Base-by-base conservation (phyloP, 2,329 filamentous ascomycete species). In the Aspergillus sp. region DNA sequence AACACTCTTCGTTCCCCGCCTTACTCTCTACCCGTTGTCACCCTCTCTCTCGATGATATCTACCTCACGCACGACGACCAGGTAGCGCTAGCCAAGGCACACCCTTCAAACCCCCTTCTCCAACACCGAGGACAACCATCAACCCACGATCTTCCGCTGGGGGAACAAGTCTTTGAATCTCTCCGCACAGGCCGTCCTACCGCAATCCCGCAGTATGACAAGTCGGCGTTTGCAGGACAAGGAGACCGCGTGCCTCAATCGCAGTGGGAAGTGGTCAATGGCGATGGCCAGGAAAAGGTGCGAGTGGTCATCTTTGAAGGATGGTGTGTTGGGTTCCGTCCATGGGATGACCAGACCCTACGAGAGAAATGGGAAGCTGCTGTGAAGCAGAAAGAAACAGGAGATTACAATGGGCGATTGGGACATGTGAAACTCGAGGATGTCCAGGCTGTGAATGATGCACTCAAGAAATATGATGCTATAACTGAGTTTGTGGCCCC, bases 1-100 rank as follows among this genome's bases (percentile, higher is more conserved):
- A 62, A 73, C 13, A 79, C 77, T 10, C 78, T 91, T 32, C 73
- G 77, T 30, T 69, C 71, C 37, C 64, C 72, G 10, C 77, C 76
- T 2, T 74, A 83, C 58, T 75, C 76, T 13, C 74, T 87, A 26
- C 70, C 76, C 45, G 85, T 85, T 3, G 73, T 87, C 39, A 84
- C 89, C 42, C 78, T 88, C 64, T 90, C 86, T 64, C 85, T 95
- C 52, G 90, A 96, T 65, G 90, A 95, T 69, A 83, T 96, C 55
- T 95, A 96, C 69, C 81, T 94, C 42, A 76, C 81, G 10, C 88
- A 88, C 62, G 70, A 73, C 19, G 77, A 84, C 51, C 87, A 93
- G 64, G 63, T 76, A 27, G 72, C 74, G 2, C 78, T 94, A 19
- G 82, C 86, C 27, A 66, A 75, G 36, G 67, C 76, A 6, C 74